These are phyloP conservation scores for Pythium aphanidermatum DNA, from an alignment of 352 stramenopile genomes.

Conservation along the genomic window DNA sequence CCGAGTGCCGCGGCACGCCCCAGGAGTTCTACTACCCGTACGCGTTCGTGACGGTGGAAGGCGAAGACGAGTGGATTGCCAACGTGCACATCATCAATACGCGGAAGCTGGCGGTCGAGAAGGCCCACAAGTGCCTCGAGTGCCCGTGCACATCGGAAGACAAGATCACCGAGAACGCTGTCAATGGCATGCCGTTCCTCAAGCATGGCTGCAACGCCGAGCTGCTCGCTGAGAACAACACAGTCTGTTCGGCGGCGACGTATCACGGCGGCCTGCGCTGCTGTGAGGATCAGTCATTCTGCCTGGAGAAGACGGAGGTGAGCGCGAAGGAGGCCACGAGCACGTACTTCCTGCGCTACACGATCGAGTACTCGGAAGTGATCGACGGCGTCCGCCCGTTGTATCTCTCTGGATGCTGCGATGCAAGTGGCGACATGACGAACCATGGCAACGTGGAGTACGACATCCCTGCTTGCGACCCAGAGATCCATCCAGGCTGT, in stretches of 20 bases:
- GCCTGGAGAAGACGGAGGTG: constrained; percentile 53
- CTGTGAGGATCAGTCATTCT: constrained; percentile 67
- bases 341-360: constrained; percentile 72
- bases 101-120: constrained; percentile 32
- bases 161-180: constrained; percentile 31
- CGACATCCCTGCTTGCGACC: constrained; percentile 62
- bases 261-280: constrained; percentile 72
- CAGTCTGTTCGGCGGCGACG: constrained; percentile 46
- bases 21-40: constrained; percentile 79
- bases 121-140: constrained; percentile 63
- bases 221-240: constrained; percentile 62
- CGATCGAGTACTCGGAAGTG: constrained; percentile 62
- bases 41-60: constrained; percentile 69
- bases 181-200: constrained; percentile 50
- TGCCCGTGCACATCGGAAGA: constrained; percentile 73
- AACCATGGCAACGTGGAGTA: constrained; percentile 77
- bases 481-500: constrained; percentile 57
- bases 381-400: constrained; percentile 48
- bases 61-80: constrained; percentile 72
- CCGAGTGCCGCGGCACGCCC: constrained; percentile 68
- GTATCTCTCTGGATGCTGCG: constrained; percentile 67
- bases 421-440: constrained; percentile 49
- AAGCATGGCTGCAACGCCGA: constrained; percentile 52
- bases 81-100: constrained; percentile 86
- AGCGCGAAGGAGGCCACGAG: constrained; percentile 19